phyloP scores from a whole-genome alignment of 768 basidiomycete genomes.

The Mycena indigotica region DNA sequence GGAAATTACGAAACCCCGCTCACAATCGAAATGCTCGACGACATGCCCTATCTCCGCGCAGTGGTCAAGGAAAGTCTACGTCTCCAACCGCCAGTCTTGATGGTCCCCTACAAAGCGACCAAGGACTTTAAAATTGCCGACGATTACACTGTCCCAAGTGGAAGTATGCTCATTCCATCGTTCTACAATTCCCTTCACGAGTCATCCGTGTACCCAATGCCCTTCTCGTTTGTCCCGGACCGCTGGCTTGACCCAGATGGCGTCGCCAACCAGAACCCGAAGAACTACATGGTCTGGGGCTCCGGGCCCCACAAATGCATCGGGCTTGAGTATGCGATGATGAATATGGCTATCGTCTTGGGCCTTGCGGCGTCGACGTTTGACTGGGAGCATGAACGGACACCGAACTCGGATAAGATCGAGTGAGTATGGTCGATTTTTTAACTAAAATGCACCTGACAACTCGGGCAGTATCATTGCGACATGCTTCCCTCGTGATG shows the following conservation, averaged over 20 bases:
- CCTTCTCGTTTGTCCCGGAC: constrained; percentile 81
- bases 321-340: constrained; percentile 87
- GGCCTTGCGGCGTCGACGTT: constrained; percentile 80
- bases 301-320: constrained; percentile 92
- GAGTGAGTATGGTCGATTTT: constrained; percentile 54
- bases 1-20: constrained; percentile 76
- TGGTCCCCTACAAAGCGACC: constrained; percentile 93
- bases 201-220: constrained; percentile 81
- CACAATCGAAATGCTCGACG: constrained; percentile 85
- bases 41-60: constrained; percentile 92
- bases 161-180: constrained; percentile 93
- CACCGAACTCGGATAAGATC: constrained; percentile 75
- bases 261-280: constrained; percentile 79
- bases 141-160: constrained; percentile 90
- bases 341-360: constrained; percentile 89
- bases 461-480: constrained; percentile 72
- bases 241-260: constrained; percentile 89
- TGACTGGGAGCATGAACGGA: constrained; percentile 87
- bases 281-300: constrained; percentile 96
- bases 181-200: constrained; percentile 95
- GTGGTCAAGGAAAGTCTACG: constrained; percentile 93
- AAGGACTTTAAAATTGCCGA: constrained; percentile 90
- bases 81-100: constrained; percentile 90
- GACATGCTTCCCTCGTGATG: constrained; percentile 96
- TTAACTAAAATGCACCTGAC: constrained; percentile 2